Conservation (phyloP, 441 rosid species). For the Euphorbia neoarborescens region DNA sequence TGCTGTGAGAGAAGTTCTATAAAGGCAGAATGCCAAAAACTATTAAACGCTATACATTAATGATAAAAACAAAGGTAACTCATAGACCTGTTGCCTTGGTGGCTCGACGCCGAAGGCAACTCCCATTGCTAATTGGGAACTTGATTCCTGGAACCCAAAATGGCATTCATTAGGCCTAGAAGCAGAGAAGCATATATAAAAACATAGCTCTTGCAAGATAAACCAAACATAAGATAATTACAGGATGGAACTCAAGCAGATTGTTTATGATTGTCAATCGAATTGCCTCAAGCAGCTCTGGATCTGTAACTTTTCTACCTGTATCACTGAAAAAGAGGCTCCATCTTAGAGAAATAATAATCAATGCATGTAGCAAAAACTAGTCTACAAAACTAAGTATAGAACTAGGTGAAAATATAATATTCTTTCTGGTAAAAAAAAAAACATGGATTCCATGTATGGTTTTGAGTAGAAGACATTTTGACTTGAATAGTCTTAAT, state of each 20-base stretch:
- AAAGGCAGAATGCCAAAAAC: neutral
- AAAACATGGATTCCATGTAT: neutral
- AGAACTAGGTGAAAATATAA: neutral
- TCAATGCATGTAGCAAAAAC: slow-evolving; percentile 9
- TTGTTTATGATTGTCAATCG: slow-evolving; percentile 91
- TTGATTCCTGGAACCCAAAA: slow-evolving; percentile 66
- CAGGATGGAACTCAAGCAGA: slow-evolving; percentile 85
- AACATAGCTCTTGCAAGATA: slow-evolving; percentile 2
- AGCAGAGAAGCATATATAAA: slow-evolving; percentile 12
- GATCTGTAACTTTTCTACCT: slow-evolving; percentile 90
- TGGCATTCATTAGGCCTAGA: slow-evolving; percentile 15
- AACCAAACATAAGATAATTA: slow-evolving; percentile 24
- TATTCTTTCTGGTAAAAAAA: neutral
- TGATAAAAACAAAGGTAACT: slow-evolving; percentile 1
- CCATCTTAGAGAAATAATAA: slow-evolving; percentile 12
- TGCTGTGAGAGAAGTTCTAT: neutral
- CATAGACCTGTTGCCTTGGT: slow-evolving; percentile 48
- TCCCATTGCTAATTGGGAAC: slow-evolving; percentile 92
- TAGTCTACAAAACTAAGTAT: neutral
- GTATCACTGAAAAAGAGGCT: slow-evolving; percentile 51
- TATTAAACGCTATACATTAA: neutral
- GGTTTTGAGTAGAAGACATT: neutral
- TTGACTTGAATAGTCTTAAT: neutral
- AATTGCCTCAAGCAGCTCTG: slow-evolving; percentile 90
- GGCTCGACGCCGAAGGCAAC: slow-evolving; percentile 77